Evolutionary conservation across 495 filamentous ascomycete genomes (phyloP), one percentile per base, ranked within the genome.

Genomic region (Penicillium soppii): DNA sequence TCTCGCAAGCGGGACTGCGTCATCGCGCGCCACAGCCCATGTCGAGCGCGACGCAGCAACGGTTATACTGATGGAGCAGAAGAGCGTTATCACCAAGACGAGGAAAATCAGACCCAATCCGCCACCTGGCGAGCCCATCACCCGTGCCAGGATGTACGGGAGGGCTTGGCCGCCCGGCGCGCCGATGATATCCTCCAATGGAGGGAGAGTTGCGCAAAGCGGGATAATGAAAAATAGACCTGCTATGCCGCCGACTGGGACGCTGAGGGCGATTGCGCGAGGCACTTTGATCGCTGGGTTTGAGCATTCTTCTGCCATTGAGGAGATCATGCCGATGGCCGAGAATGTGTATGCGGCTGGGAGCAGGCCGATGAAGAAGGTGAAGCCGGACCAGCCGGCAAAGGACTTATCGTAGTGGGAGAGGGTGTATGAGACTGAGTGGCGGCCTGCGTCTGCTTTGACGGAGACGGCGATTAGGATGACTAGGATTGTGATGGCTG

Each of bases 61-160:
- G 6, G 80, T 84, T 56, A 82, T 82, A 33, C 80, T 83, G 19
- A 80, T 81, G 9, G 80, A 81, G 58, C 82, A 84, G 56, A 86
- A 81, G 53, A 86, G 77, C 5, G 67, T 66, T 56, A 90, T 84
- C 21, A 85, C 76, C 2, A 90, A 75, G 32, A 90, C 70, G 4
- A 77, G 62, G 58, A 73, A 71, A 7, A 61, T 65, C 21, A 79
- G 71, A 1, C 51, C 73, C 0, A 77, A 47, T 0, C 83, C 75
- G 47, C 71, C 86, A 15, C 64, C 72, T 2, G 72, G 69, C 0
- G 56, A 61, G 26, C 74, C 76, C 72, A 75, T 78, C 7, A 78
- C 72, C 2, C 46, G 50, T 47, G 73, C 62, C 35, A 80, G 68
- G 58, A 80, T 76, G 32, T 77, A 78, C 0, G 75, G 75, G 1